Evolutionary conservation across 1,284 basidiomycete species (phyloP), one percentile per base, ranked within the genome.

Genomic region (Rhodotorula sp.): DNA sequence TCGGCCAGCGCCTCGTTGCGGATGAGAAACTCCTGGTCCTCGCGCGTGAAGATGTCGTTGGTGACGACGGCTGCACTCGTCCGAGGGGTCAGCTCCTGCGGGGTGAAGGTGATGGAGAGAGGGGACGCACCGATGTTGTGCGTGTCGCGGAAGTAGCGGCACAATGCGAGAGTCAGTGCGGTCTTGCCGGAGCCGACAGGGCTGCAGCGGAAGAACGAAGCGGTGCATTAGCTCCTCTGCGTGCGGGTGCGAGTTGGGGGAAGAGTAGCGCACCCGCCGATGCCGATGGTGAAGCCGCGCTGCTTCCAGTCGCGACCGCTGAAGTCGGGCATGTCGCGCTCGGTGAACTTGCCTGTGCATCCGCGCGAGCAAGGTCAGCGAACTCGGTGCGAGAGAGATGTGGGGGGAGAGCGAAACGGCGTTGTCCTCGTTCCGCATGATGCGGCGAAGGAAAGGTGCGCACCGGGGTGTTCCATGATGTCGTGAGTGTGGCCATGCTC

Each of bases 21-120:
- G 80, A 97, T 96, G 50, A 99, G 85, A 82, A 99, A 99, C 81
- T 99, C 95, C 81, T 97, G 94, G 81, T 99, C 96, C 82, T 99
- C 96, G 13, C 79, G 74, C 7, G 96, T 99, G 83, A 97, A 97
- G 80, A 97, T 97, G 82, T 97, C 94, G 82, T 97, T 97, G 17
- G 94, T 97, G 27, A 95, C 91, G 5, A 92, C 92, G 44, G 91
- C 93, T 96, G 77, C 46, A 13, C 19, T n/a, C 55, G 17, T 9
- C 48, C 9, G 21, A 19, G 48, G 37, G n/a, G 27, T 55, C 48
- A 51, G 59, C 53, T 2, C 54, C 22, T 37, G 32, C 21, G 51
- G 29, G 46, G 32, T 44, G 39, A 29, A 1, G 37, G n/a, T 25
- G 41, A 36, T 3, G 37, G 41, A 60, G 58, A 0, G 25, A 19